Evolutionary conservation across 352 stramenopile genomes (phyloP).

Genomic region (Phytophthora uliginosa): DNA sequence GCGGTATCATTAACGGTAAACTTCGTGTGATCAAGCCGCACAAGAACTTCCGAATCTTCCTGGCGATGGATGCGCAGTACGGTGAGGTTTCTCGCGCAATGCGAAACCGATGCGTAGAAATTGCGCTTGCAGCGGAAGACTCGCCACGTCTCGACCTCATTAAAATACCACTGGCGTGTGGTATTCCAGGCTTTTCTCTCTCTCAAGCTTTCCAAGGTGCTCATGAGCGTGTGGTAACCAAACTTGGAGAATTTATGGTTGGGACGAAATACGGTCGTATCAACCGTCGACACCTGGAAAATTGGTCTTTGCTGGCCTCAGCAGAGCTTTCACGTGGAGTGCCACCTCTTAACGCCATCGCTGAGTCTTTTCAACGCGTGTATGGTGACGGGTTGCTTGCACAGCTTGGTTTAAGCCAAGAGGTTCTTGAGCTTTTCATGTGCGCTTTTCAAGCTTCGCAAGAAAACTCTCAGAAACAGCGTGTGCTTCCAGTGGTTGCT

Average conservation of each 20-base stretch:
- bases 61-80: conserved; percentile 98
- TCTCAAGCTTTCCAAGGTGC: conserved; percentile 67
- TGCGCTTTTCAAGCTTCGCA: conserved; percentile 41
- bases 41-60: conserved; percentile 99
- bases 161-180: conserved; percentile 62
- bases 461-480: conserved; percentile 35
- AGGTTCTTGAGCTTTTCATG: conserved; percentile 45
- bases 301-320: conserved; percentile 76
- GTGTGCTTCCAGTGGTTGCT: conserved; percentile 45
- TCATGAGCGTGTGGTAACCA: conserved; percentile 60
- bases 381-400: conserved; percentile 63
- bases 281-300: conserved; percentile 79
- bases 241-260: conserved; percentile 33
- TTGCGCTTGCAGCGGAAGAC: conserved; percentile 78
- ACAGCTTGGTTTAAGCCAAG: conserved; percentile 55
- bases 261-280: conserved; percentile 51
- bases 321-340: conserved; percentile 74
- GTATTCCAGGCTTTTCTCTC: conserved; percentile 78
- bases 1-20: conserved; percentile 93
- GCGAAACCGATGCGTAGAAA: conserved; percentile 99
- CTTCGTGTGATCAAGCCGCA: conserved; percentile 97
- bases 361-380: conserved; percentile 68
- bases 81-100: conserved; percentile 99
- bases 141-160: conserved; percentile 74
- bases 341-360: conserved; percentile 52